Evolutionary conservation across 177 flowering plant genomes (phyloP).

Genomic region (Vitis hybrid): DNA sequence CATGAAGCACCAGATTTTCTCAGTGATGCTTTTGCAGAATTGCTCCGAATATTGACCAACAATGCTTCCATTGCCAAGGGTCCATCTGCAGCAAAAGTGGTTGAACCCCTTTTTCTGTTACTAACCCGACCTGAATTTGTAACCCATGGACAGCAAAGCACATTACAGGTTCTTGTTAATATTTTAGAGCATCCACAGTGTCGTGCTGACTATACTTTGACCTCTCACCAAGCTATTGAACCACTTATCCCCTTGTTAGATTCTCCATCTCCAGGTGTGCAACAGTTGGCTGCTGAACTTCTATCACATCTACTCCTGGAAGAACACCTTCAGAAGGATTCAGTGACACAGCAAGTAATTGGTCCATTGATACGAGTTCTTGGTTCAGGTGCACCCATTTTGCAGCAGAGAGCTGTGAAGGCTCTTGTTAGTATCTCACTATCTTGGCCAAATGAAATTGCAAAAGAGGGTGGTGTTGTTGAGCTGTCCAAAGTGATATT

Average conservation of each 20-base stretch:
- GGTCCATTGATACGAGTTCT: conserved; percentile 83
- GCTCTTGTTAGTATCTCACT: conserved; percentile 84
- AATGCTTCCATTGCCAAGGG: conserved; percentile 93
- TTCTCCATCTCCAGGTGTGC: conserved; percentile 81
- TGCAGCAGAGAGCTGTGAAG: conserved; percentile 93
- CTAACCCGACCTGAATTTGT: conserved; percentile 78
- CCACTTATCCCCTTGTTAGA: conserved; percentile 87
- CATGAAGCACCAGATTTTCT: conserved; percentile 98
- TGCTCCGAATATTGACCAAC: conserved; percentile 92
- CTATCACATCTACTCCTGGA: conserved; percentile 88
- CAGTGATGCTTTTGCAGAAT: conserved; percentile 86
- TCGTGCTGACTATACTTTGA: conserved; percentile 68
- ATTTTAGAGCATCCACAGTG: conserved; percentile 93
- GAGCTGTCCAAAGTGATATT: conserved; percentile 90
- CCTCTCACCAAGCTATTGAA: conserved; percentile 79
- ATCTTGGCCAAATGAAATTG: conserved; percentile 96
- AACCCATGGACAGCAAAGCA: conserved; percentile 93
- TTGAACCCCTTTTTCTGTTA: conserved; percentile 83
- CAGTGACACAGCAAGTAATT: conserved; percentile 71
- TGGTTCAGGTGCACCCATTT: conserved; percentile 73
- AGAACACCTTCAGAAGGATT: conserved; percentile 90
- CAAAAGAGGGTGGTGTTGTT: conserved; percentile 92
- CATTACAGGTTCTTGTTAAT: conserved; percentile 91
- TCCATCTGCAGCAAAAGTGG: conserved; percentile 90
- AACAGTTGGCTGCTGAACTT: conserved; percentile 94